Evolutionary conservation across 108 stramenopile species (phyloP).

Genomic region (Schizochytrium sp.): DNA sequence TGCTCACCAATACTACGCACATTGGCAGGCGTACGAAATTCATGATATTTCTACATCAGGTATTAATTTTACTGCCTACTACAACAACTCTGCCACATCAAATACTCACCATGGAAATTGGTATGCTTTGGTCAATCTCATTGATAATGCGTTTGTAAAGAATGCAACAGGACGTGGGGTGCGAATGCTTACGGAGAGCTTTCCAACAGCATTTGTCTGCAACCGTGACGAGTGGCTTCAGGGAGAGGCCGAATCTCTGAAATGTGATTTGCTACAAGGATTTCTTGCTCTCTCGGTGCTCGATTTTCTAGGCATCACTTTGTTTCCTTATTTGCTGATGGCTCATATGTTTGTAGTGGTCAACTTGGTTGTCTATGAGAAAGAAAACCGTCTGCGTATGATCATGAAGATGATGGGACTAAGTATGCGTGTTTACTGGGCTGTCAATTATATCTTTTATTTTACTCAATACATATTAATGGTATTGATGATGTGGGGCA

Average conservation of each 20-base stretch:
- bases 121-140: not conserved
- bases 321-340: slow-evolving; percentile 37
- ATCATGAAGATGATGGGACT: slow-evolving; percentile 62
- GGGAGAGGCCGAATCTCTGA: not conserved
- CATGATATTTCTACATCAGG: not conserved
- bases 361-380: slow-evolving; percentile 37
- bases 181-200: not conserved
- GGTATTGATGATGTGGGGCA: slow-evolving; percentile 31
- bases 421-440: slow-evolving; percentile 51
- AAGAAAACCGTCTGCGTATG: slow-evolving; percentile 56
- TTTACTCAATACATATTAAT: slow-evolving; percentile 25
- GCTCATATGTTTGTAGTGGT: slow-evolving; percentile 46
- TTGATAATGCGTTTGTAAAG: slow-evolving; percentile 19
- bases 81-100: slow-evolving; percentile 46
- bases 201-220: not conserved
- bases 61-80: slow-evolving; percentile 19
- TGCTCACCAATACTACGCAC: slow-evolving; percentile 3
- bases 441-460: slow-evolving; percentile 42
- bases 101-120: slow-evolving; percentile 16
- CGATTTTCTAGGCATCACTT: slow-evolving; percentile 2
- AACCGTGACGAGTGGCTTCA: slow-evolving; percentile 53
- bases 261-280: slow-evolving; percentile 8
- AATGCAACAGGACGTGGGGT: not conserved
- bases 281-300: slow-evolving; percentile 50
- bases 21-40: slow-evolving; percentile 48